phyloP scores from a whole-genome alignment of 129 eudicot genomes.

The Logfia minima region DNA sequence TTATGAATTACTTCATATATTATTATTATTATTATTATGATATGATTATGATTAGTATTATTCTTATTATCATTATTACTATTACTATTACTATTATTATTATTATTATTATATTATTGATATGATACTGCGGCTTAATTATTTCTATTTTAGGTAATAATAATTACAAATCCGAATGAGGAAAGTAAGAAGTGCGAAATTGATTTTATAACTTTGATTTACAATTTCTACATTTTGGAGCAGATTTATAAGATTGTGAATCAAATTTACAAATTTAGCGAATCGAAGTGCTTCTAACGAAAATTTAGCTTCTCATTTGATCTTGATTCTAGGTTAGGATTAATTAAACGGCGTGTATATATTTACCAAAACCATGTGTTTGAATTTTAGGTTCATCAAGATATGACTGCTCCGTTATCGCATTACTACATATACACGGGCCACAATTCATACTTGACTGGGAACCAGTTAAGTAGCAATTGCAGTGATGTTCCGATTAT shows the following conservation, averaged over 20 bases:
- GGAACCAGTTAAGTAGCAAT: conserved; percentile 64
- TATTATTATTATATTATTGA: no score
- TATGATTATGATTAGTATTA: no score
- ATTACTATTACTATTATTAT: no score
- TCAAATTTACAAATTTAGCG: no score
- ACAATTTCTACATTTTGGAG: no score
- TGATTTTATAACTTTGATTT: no score
- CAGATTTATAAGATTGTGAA: no score
- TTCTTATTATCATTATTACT: no score
- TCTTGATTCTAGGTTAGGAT: background rate
- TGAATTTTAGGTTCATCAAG: conserved; percentile 58
- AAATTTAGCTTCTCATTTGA: background rate
- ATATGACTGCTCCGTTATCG: conserved; percentile 66
- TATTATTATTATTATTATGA: no score
- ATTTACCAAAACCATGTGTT: background rate
- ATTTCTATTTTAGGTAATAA: background rate
- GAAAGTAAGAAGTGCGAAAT: no score
- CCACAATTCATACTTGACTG: conserved; percentile 69
- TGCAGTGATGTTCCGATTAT: conserved; percentile 61
- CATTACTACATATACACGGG: conserved; percentile 77
- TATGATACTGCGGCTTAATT: background rate
- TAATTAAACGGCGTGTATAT: background rate
- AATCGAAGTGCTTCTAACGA: background rate
- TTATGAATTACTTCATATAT: no score
- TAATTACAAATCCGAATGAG: no score